phyloP scores from a whole-genome alignment of 2,329 filamentous ascomycete genomes.

The Ascochyta fabae region DNA sequence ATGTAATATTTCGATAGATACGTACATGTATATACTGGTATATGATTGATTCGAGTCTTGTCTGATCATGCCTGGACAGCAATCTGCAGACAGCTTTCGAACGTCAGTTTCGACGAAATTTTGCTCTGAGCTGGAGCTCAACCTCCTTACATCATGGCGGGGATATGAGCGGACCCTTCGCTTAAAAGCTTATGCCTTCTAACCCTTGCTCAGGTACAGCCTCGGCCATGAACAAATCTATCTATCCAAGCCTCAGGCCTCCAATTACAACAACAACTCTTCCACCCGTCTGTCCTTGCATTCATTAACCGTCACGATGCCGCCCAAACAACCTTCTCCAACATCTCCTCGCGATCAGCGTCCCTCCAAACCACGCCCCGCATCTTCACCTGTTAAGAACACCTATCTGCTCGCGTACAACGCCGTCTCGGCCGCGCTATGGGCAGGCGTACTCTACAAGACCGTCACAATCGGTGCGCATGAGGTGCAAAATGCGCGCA shows the following conservation, averaged over 20 bases:
- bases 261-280: background rate
- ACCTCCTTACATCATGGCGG: background rate
- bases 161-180: conserved; percentile 1
- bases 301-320: conserved; percentile 15
- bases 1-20: conserved; percentile 6
- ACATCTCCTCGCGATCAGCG: conserved; percentile 7
- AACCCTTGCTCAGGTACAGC: background rate
- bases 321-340: conserved; percentile 23
- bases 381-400: conserved; percentile 31
- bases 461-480: conserved; percentile 61
- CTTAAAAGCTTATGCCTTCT: background rate
- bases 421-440: conserved; percentile 74
- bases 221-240: conserved; percentile 18
- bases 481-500: conserved; percentile 23
- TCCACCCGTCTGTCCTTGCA: background rate
- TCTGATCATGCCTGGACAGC: no score
- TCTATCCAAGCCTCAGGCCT: conserved; percentile 3
- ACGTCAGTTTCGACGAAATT: background rate
- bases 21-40: conserved; percentile 11
- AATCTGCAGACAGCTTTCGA: background rate
- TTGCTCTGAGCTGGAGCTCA: background rate
- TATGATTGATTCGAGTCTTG: background rate
- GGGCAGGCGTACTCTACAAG: conserved; percentile 77
- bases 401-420: conserved; percentile 87
- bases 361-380: background rate